A percentile compares a stretch with the other conserved stretches of the same genome.
Evolutionary conservation across 2,329 filamentous ascomycete species (phyloP).

Genomic region (Colletotrichum agaves): DNA sequence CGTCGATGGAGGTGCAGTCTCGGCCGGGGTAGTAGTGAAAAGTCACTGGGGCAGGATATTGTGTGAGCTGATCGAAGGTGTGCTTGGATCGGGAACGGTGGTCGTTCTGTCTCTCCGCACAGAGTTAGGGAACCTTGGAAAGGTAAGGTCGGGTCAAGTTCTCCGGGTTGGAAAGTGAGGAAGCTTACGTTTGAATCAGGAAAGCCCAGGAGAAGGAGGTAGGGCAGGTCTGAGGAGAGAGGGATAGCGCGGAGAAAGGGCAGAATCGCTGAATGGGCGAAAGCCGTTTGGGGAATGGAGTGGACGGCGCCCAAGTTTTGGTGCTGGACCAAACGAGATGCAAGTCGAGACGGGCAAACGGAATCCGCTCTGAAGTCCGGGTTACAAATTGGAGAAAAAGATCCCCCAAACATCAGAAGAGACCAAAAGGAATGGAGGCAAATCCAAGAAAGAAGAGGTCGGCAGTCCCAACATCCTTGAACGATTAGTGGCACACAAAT

Average conservation of each 20-base stretch:
- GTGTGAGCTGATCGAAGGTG: neutral
- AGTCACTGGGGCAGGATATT: too few species aligned
- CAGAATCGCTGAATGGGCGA: constrained; percentile 1
- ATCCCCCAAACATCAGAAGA: too few species aligned
- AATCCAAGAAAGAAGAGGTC: neutral
- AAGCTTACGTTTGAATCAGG: neutral
- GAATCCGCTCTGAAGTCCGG: too few species aligned
- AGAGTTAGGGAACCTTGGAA: too few species aligned
- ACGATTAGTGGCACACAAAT: neutral
- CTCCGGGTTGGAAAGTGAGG: too few species aligned
- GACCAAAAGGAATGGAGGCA: neutral
- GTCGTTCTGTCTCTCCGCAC: too few species aligned
- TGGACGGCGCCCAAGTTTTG: too few species aligned
- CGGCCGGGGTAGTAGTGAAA: neutral
- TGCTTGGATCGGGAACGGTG: neutral
- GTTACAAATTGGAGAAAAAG: too few species aligned
- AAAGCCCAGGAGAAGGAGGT: neutral
- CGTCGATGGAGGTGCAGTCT: neutral
- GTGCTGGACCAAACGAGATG: too few species aligned
- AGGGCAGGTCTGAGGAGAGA: neutral
- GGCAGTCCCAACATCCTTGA: constrained; percentile 3
- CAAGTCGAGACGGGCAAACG: too few species aligned
- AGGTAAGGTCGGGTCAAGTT: too few species aligned
- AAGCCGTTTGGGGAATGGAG: constrained; percentile 1
- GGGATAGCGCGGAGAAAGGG: neutral